Base-by-base conservation (phyloP, 2,329 filamentous ascomycete species). In the Diaporthe vaccinii region DNA sequence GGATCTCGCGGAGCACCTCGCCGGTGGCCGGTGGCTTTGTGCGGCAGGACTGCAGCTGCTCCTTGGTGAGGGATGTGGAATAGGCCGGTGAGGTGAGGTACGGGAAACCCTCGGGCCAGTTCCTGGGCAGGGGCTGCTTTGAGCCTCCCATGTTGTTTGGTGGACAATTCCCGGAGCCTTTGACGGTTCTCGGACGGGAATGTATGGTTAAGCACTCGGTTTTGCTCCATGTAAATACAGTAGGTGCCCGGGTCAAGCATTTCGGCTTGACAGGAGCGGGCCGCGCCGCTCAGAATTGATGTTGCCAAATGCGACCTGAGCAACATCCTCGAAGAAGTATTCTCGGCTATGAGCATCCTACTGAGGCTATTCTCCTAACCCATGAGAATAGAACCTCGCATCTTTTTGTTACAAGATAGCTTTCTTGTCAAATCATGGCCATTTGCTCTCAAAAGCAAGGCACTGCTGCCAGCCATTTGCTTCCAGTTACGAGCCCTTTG, bases 41-140 rank as follows among this genome's bases (percentile, higher is more conserved):
- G 72, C 82, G 84, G 51, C 89, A 82, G 36, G 82, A 78, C 28
- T 81, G 77, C 17, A 85, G 80, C 72, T 91, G 89, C 1, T 79
- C 25, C 22, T 83, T 80, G 9, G 84, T 84, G 49, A 91, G 80
- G 76, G 85, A 83, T 55, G 84, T 84, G 39, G 87, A 87, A 81
- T 89, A 87, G 4, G 83, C 80, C 2, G 91, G 89, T 3, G 82
- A 78, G 2, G 83, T 84, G 65, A 93, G 86, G 79, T 92, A 93
- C 2, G 86, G 84, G 2, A 92, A 78, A 14, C 83, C 71, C 5
- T 83, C 51, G 0, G 91, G 90, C 91, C 91, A 93, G 81, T 91
- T 91, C 77, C 87, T 89, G 3, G 90, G 90, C 34, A 78, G 62
- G n/a, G 74, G 14, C 49, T 72, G 58, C 51, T 71, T 74, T 17